These are phyloP conservation scores for Podospora fimiseda DNA, from an alignment of 495 filamentous ascomycete species.

Conservation along the genomic window DNA sequence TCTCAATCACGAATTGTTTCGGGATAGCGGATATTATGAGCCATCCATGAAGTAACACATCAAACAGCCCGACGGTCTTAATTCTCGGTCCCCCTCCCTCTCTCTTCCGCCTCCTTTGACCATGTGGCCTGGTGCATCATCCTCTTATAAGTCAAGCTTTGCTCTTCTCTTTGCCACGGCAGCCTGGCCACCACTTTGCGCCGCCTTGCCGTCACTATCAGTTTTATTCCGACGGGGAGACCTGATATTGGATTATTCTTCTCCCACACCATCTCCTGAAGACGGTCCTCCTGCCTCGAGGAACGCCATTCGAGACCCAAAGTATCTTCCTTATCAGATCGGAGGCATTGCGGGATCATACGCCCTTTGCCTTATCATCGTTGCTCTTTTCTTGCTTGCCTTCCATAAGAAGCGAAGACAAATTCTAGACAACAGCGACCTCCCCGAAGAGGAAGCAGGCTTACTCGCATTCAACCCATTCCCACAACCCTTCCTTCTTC, in stretches of 20 bases:
- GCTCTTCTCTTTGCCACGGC: slow-evolving; percentile 30
- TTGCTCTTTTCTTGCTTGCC: slow-evolving; percentile 57
- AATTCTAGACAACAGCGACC: slow-evolving; percentile 28
- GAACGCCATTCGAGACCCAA: slow-evolving; percentile 49
- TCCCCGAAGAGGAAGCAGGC: slow-evolving; percentile 13
- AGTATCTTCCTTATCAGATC: slow-evolving; percentile 65
- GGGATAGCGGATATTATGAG: slow-evolving; percentile 35
- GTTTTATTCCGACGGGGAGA: slow-evolving; percentile 30
- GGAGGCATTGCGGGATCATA: slow-evolving; percentile 76
- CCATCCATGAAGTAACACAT: slow-evolving; percentile 22
- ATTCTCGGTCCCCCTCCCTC: background rate
- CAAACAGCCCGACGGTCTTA: slow-evolving; percentile 11
- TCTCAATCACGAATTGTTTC: slow-evolving; percentile 45
- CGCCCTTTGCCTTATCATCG: slow-evolving; percentile 62
- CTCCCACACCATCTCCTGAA: slow-evolving; percentile 52
- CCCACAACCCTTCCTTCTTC: slow-evolving; percentile 28
- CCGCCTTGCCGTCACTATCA: slow-evolving; percentile 20
- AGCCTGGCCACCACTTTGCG: slow-evolving; percentile 26
- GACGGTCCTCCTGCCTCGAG: slow-evolving; percentile 51
- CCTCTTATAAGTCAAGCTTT: slow-evolving; percentile 25
- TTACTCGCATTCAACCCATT: slow-evolving; percentile 22
- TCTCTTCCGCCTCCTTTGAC: slow-evolving; percentile 14
- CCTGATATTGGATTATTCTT: slow-evolving; percentile 45
- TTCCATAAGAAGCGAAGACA: slow-evolving; percentile 40
- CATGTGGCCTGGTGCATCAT: slow-evolving; percentile 24